Evolutionary conservation across 768 basidiomycete genomes (phyloP), one percentile per base, ranked within the genome.

Genomic region (Rhodosporidiobolus sp.): DNA sequence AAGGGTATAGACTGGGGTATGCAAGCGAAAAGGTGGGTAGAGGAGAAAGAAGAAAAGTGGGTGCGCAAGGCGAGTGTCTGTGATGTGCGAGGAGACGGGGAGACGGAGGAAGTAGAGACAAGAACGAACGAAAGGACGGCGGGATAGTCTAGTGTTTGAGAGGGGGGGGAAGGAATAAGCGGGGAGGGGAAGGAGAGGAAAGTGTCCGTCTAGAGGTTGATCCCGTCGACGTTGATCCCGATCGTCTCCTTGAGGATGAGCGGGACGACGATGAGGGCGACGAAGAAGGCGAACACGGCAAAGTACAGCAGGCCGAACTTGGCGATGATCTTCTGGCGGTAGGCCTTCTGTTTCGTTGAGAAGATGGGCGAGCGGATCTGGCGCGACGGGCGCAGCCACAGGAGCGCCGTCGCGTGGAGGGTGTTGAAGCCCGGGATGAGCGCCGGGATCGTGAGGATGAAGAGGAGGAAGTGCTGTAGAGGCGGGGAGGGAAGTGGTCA

Each of bases 321-420:
- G 81, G 91, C 84, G 74, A 92, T 48, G 22, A 63, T 62, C 28
- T 69, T 24, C 8, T 64, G 75, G 24, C 54, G 61, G 0, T 94
- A 93, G 4, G 94, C 79, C 60, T 80, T 78, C 58, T 72, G 63
- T 69, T 69, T 93, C 80, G 91, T 85, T 58, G 89, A 90, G 82
- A 91, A 97, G 77, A 97, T 83, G 0, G 94, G 95, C 3, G 93
- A 79, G 57, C 91, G 90, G 74, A 95, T 95, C 82, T 94, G 93
- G 80, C 92, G 92, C 65, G 92, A 94, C 30, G 92, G 93, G 32
- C 91, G 88, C 59, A 98, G 84, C 95, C 96, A 98, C 85, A 97
- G 95, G 55, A 96, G 86, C 79, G 93, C 84, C 61, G 88, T 95
- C 26, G 94, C 90, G 80, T 99, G 96, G 76, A 94, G 80, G 53